Evolutionary conservation across 106 monocot genomes (phyloP).

Genomic region (Alisma plantagoaquatica): DNA sequence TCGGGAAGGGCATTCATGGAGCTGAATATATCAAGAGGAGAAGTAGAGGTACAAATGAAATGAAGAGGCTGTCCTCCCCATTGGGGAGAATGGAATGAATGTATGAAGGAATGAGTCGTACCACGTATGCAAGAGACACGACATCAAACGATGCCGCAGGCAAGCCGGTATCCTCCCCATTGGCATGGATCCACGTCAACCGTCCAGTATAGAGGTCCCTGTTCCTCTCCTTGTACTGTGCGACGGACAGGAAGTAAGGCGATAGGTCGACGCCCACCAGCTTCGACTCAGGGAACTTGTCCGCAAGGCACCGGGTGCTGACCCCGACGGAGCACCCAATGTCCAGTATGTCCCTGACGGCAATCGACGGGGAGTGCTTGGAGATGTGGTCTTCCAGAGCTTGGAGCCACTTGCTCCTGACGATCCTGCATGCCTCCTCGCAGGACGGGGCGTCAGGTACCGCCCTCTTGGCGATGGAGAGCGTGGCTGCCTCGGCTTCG

Average conservation of each 20-base stretch:
- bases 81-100: neutral
- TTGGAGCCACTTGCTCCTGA: constrained; percentile 63
- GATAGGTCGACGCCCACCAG: constrained; percentile 73
- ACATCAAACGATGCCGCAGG: constrained; percentile 72
- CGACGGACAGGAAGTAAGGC: constrained; percentile 81
- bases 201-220: constrained; percentile 12
- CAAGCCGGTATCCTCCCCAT: constrained; percentile 69
- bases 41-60: neutral
- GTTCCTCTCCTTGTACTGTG: constrained; percentile 50
- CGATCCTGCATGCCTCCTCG: constrained; percentile 45
- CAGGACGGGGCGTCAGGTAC: constrained; percentile 51
- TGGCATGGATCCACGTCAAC: constrained; percentile 76
- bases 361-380: constrained; percentile 25
- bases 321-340: constrained; percentile 83
- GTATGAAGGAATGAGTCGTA: constrained; percentile 9
- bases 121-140: constrained; percentile 77
- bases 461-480: constrained; percentile 65
- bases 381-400: constrained; percentile 48
- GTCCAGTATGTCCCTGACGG: constrained; percentile 56
- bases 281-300: constrained; percentile 54
- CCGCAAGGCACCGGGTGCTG: constrained; percentile 60
- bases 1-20: constrained; percentile 75
- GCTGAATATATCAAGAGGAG: constrained; percentile 19
- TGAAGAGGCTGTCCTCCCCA: too few relatives aligned
- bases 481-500: constrained; percentile 78